phyloP scores from a whole-genome alignment of 2,329 filamentous ascomycete species.

The Plectosphaerella sp. region DNA sequence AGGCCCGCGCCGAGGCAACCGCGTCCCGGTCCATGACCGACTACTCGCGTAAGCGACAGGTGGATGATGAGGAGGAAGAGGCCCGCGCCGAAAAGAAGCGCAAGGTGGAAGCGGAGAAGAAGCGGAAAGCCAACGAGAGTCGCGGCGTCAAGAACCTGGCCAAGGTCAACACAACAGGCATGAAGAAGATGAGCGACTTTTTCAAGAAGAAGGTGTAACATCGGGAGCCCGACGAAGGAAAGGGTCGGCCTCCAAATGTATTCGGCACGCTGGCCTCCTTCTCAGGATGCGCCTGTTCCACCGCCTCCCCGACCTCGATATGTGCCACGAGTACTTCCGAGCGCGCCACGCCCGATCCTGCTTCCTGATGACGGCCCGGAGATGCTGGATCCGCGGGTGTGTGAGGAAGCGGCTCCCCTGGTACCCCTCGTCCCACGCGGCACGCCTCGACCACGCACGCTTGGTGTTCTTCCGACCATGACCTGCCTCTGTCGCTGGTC shows the following conservation, averaged over 20 bases:
- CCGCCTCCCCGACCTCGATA: constrained; percentile 9
- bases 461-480: constrained; percentile 8
- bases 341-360: constrained; percentile 12
- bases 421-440: constrained; percentile 5
- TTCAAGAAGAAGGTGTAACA: constrained; percentile 63
- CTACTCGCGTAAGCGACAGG: constrained; percentile 63
- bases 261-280: constrained; percentile 3
- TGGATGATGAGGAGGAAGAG: constrained; percentile 64
- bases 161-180: constrained; percentile 86
- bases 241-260: background rate
- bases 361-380: constrained; percentile 9
- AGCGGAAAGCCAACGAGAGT: constrained; percentile 70
- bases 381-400: constrained; percentile 9
- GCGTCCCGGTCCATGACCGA: constrained; percentile 64
- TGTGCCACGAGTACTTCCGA: constrained; percentile 7
- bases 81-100: constrained; percentile 73
- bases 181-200: constrained; percentile 96
- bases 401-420: constrained; percentile 5
- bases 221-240: background rate
- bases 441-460: constrained; percentile 6
- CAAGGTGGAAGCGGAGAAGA: constrained; percentile 85
- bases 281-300: background rate
- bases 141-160: constrained; percentile 73
- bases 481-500: constrained; percentile 36
- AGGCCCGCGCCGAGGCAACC: constrained; percentile 66